phyloP scores from a whole-genome alignment of 208 protist genomes.

The Trypanosoma lewisi region DNA sequence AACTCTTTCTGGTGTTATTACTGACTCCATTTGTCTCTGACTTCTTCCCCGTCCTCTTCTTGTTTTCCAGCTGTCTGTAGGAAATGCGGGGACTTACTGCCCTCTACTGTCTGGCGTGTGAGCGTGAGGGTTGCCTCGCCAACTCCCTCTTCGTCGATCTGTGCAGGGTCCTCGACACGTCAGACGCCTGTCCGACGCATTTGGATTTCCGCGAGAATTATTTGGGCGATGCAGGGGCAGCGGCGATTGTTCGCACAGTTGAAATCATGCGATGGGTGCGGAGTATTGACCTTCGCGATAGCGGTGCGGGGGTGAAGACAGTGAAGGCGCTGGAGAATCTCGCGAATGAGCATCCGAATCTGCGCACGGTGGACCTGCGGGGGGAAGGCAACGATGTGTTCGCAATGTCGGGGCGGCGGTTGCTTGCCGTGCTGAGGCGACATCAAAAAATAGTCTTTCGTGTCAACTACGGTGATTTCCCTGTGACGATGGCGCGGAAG shows the following conservation, averaged over 20 bases:
- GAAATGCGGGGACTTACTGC: constrained; percentile 65
- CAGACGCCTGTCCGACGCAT: constrained; percentile 35
- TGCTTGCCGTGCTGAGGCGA: constrained; percentile 27
- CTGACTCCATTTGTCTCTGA: too few species aligned
- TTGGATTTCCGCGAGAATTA: constrained; percentile 55
- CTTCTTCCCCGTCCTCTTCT: too few species aligned
- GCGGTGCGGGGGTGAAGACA: constrained; percentile 39
- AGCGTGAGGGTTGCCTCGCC: constrained; percentile 51
- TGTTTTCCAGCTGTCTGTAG: neutral
- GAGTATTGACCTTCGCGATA: constrained; percentile 36
- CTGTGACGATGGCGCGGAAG: constrained; percentile 22
- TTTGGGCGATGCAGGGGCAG: constrained; percentile 65
- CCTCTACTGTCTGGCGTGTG: constrained; percentile 66
- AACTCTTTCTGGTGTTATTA: too few species aligned
- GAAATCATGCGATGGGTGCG: constrained; percentile 68
- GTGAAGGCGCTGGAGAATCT: constrained; percentile 32
- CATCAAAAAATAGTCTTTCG: constrained; percentile 25
- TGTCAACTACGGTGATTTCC: constrained; percentile 37
- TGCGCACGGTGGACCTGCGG: constrained; percentile 40
- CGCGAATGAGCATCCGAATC: constrained; percentile 25
- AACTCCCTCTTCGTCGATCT: constrained; percentile 57
- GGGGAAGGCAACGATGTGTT: constrained; percentile 34
- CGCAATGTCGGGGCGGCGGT: constrained; percentile 29
- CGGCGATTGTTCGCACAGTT: constrained; percentile 59
- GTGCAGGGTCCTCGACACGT: constrained; percentile 46